Evolutionary conservation across 495 filamentous ascomycete species (phyloP), one percentile per base, ranked within the genome.

Genomic region (Apodospora peruviana): DNA sequence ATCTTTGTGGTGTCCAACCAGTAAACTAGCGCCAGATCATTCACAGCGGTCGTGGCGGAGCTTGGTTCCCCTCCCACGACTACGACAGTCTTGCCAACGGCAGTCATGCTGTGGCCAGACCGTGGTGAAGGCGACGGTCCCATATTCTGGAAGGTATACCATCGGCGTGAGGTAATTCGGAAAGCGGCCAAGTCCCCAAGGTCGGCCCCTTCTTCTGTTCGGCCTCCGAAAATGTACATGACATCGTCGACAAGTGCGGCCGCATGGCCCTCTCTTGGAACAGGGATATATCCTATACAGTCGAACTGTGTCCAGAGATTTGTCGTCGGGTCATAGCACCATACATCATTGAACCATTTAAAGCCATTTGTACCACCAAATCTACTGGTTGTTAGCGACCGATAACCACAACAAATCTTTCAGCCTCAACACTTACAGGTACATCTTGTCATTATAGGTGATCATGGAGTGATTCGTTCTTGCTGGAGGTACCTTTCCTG

Each of bases 101-200:
- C 83, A 0, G 94, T 97, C 93, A 97, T 97, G 64, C 90, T 94
- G 64, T 99, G 94, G 0, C 94, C 94, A 17, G 91, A 96, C 39
- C 94, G 75, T 17, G 93, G 85, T 5, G 90, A 96, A 0, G 94
- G 94, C 3, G 90, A 91, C 1, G 89, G 91, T 0, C 94, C 94
- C 94, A 99, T 99, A 58, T 99, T 99, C 60, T 97, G 94, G 70
- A 99, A 99, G 10, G 91, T 97, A 61, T 96, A 99, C 94, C 94
- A 99, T 32, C 94, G 84, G 47, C 86, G 82, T 5, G 88, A 86
- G 2, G 84, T 80, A 52, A 99, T 97, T 19, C 91, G 82, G 69
- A 99, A 99, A 2, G 94, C 93, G 1, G 94, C 91, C 40, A 99
- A 69, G 65, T 99, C 94, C 18, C 93, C 94, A 17, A 97, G 70